A percentile compares a stretch with the other conserved stretches of the same genome.
Evolutionary conservation across 129 eudicot species (phyloP).

Genomic region (Helichrysum umbraculigerum): DNA sequence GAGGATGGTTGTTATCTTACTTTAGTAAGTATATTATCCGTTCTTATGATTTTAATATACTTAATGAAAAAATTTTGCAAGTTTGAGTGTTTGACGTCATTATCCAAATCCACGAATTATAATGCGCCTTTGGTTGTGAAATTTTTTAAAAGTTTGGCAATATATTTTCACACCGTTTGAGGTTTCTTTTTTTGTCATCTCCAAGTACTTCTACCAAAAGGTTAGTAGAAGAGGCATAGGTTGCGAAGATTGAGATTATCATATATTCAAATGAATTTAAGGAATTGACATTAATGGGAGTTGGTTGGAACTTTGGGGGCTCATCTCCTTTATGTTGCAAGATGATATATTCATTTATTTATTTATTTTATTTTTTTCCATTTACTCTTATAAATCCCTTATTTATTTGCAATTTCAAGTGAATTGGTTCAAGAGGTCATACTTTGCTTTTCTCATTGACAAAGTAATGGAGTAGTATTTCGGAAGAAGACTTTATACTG

Average conservation of each 20-base stretch:
- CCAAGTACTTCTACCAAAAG: not conserved
- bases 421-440: not conserved
- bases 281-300: not conserved
- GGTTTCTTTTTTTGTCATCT: not conserved
- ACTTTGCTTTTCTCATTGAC: not conserved
- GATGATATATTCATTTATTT: too few species aligned
- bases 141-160: not conserved
- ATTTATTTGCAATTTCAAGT: not conserved
- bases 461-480: not conserved
- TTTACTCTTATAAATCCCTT: not conserved
- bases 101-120: not conserved
- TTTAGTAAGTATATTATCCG: not conserved
- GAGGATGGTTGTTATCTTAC: not conserved
- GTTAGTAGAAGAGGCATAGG: not conserved
- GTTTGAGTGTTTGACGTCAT: not conserved
- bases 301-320: not conserved
- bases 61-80: not conserved
- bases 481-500: not conserved
- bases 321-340: too few species aligned
- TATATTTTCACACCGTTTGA: not conserved
- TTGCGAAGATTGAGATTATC: not conserved
- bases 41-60: not conserved
- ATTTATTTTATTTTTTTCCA: too few species aligned
- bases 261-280: too few species aligned
- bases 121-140: not conserved